Evolutionary conservation across 768 basidiomycete genomes (phyloP).

Genomic region (Termitomyces sp.): DNA sequence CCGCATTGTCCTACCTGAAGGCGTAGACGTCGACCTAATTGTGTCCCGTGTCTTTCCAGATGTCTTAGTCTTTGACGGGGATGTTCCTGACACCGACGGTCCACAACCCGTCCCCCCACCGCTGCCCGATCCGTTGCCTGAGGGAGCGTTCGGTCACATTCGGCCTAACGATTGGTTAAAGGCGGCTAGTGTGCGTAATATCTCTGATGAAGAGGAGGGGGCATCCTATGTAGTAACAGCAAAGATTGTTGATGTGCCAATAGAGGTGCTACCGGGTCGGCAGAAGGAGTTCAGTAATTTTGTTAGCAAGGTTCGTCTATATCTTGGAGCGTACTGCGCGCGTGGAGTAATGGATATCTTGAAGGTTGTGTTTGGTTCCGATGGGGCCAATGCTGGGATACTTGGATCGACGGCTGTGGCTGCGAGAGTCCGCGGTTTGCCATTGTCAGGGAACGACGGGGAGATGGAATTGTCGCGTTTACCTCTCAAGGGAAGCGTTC

Average conservation of each 20-base stretch:
- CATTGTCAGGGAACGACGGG: slow-evolving; percentile 31
- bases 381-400: slow-evolving; percentile 67
- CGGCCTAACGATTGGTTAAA: slow-evolving; percentile 65
- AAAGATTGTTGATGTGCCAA: slow-evolving; percentile 64
- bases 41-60: slow-evolving; percentile 69
- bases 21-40: slow-evolving; percentile 60
- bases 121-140: slow-evolving; percentile 63
- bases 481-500: slow-evolving; percentile 63
- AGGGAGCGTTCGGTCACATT: slow-evolving; percentile 72
- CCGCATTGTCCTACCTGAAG: slow-evolving; percentile 60
- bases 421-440: slow-evolving; percentile 56
- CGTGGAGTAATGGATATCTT: background rate
- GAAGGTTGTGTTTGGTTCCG: slow-evolving; percentile 63
- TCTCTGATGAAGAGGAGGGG: slow-evolving; percentile 42
- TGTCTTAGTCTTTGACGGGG: slow-evolving; percentile 74
- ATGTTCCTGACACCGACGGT: slow-evolving; percentile 33
- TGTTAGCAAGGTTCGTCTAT: slow-evolving; percentile 56
- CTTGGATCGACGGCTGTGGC: slow-evolving; percentile 58
- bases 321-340: background rate
- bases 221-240: slow-evolving; percentile 57
- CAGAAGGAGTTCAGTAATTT: slow-evolving; percentile 73
- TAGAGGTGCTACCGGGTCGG: slow-evolving; percentile 74
- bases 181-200: slow-evolving; percentile 34
- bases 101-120: slow-evolving; percentile 32
- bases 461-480: slow-evolving; percentile 58